Evolutionary conservation across 306 rosid genomes (phyloP), one percentile per base, ranked within the genome.

Genomic region (Lithocarpus polystachyus): DNA sequence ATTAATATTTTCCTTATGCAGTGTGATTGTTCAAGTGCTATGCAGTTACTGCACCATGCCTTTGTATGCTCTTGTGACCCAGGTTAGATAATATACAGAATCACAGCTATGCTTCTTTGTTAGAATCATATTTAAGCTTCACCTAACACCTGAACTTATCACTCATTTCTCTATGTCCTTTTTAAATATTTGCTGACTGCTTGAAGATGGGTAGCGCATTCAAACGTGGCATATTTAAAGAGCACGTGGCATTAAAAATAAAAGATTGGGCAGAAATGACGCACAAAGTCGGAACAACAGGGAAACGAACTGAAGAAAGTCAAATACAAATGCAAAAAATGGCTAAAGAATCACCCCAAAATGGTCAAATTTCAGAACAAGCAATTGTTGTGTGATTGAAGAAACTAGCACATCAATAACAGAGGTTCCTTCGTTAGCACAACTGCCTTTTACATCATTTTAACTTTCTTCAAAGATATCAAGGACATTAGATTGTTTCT

Each of bases 21-120:
- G 99, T 37, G 86, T 77, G 70, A 76, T 92, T 76, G 99, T 95
- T 87, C 97, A 92, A 89, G 99, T 95, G 59, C 96, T 95, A 19
- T 92, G 99, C 89, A 95, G 99, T 75, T 91, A 88, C 82, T 87
- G 91, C 86, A 92, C 99, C 71, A 83, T 95, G 78, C 99, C 98
- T 18, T 74, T 92, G 57, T 95, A 95, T 79, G 73, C 86, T 48
- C 37, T 95, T 15, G 98, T 92, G 45, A 92, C 96, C 31, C 97
- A 91, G 97, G 99, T 92, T 76, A 35, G 80, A 65, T 54, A 71
- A 69, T 77, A 51, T 67, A 43, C 7, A 37, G 45, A 37, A 37
- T 37, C 45, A 37, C 45, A 20, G 8, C 13, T 55, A 65, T 51
- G 52, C 40, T 86, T 61, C 48, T 31, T 52, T 53, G 61, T 72